Evolutionary conservation across 2,329 filamentous ascomycete genomes (phyloP), one percentile per base, ranked within the genome.

Genomic region (Aspergillus bombycis): DNA sequence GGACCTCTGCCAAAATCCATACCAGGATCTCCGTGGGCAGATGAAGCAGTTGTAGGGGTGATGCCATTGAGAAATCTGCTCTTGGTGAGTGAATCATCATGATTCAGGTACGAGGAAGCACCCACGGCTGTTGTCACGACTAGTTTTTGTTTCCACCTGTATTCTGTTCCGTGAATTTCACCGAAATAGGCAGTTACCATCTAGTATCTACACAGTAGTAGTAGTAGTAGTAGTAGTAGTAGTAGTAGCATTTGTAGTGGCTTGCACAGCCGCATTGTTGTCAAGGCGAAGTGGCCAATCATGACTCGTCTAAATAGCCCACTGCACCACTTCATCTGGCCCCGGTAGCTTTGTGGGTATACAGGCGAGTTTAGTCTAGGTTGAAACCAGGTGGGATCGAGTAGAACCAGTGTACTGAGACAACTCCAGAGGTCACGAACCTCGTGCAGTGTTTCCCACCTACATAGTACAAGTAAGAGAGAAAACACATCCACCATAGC

Each of bases 11-110:
- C 11, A 62, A 19, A 38, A 59, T 62, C 28, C 21, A 38, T 14
- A 21, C 43, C 14, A 59, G 7, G 14, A 59, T 34, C 9, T 59
- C 61, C 11, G n/a, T 16, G 3, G 60, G 60, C 6, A 59, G 48
- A 45, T 38, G 36, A n/a, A 58, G 16, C 16, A 62, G 50, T n/a
- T 48, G 48, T 12, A 7, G 16, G 23, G 26, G 5, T n/a, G 26
- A 11, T 52, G 26, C 16, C 26, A 30, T 30, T 28, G 23, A 4
- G 23, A 16, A 30, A 7, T 21, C 26, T 52, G 21, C 23, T n/a
- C 14, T 50, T 26, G 23, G 1, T 26, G 23, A 28, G 12, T 14
- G 21, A 23, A 46, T 23, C 10, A 11, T 23, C 43, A 11, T 23
- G 7, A 14, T 10, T 46, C 43, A 23, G 2, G 43, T 6, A 46